Conservation (phyloP, 2,329 filamentous ascomycete species). For the Fusarium redolens region DNA sequence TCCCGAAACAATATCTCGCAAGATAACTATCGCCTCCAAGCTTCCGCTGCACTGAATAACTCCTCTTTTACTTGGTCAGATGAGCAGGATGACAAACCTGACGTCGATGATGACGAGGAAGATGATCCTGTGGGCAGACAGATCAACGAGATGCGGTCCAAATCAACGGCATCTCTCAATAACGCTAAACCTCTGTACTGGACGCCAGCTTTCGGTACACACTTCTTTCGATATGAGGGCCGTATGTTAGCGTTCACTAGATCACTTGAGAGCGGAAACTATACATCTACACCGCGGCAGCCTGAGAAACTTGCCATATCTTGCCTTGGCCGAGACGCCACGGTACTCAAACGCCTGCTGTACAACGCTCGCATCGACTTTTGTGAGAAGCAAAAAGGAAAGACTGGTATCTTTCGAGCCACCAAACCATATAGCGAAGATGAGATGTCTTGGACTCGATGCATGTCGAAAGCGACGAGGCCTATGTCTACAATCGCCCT, state of each 20-base stretch:
- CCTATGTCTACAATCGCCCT: constrained; percentile 20
- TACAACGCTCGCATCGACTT: constrained; percentile 15
- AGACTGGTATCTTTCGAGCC: constrained; percentile 13
- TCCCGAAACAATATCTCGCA: constrained; percentile 3
- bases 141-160: background rate
- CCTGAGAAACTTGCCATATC: constrained; percentile 15
- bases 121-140: background rate
- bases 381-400: constrained; percentile 2
- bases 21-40: constrained; percentile 6
- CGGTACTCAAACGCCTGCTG: background rate
- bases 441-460: constrained; percentile 3
- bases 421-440: background rate
- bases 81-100: background rate
- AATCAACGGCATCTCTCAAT: background rate
- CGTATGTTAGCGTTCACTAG: constrained; percentile 8
- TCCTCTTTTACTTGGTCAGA: background rate
- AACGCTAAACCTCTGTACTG: constrained; percentile 7
- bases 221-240: constrained; percentile 8
- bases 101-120: background rate
- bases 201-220: constrained; percentile 11
- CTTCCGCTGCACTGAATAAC: background rate
- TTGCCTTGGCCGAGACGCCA: constrained; percentile 19
- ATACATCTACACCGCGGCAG: background rate
- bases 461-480: constrained; percentile 17
- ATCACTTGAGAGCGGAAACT: background rate